phyloP scores from a whole-genome alignment of 306 rosid genomes.

The Glycine tomentella region DNA sequence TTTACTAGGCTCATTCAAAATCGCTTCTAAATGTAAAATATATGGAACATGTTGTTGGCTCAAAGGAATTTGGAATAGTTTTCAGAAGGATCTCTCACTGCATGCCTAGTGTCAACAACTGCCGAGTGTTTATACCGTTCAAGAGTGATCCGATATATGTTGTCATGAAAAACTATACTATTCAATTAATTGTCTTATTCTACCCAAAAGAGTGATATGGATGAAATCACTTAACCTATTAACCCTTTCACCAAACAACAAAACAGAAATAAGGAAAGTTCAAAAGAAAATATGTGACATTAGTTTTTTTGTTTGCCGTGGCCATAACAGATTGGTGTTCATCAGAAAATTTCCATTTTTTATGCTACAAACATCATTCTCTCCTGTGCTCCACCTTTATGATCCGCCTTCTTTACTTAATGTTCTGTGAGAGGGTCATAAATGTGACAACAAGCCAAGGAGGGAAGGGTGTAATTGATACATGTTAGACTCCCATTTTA shows the following conservation, averaged over 20 bases:
- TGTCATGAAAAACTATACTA: background rate
- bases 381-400: constrained; percentile 7
- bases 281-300: background rate
- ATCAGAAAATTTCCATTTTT: constrained; percentile 1
- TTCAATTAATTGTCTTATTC: constrained; percentile 11
- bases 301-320: background rate
- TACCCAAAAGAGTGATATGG: background rate
- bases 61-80: too few species aligned
- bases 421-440: constrained; percentile 17
- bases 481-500: constrained; percentile 2
- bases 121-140: background rate
- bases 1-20: background rate
- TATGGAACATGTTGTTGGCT: background rate
- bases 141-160: constrained; percentile 30
- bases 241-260: background rate
- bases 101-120: background rate
- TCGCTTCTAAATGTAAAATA: background rate
- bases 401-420: constrained; percentile 15
- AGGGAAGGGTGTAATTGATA: background rate
- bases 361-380: constrained; percentile 12
- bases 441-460: background rate
- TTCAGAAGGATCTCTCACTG: background rate
- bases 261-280: constrained; percentile 20
- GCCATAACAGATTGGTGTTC: background rate
- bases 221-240: constrained; percentile 14